Percentiles rank a stretch among this genome's conserved stretches.
Evolutionary conservation across 2,329 filamentous ascomycete species (phyloP).

Genomic region (Fonsecaea pedrosoi): DNA sequence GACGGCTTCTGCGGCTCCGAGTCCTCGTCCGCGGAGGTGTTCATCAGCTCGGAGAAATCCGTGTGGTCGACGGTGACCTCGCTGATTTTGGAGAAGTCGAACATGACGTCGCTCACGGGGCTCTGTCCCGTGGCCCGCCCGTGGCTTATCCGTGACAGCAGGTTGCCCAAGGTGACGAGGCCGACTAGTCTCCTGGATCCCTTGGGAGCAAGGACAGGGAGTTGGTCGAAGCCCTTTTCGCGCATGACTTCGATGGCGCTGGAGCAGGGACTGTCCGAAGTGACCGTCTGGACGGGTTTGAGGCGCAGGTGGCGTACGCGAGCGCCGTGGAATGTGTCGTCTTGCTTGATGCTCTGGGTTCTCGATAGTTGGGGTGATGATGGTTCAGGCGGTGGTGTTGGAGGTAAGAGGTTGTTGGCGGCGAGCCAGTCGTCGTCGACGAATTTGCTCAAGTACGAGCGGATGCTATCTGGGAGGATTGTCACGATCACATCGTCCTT

Average conservation of each 20-base stretch:
- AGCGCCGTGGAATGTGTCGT: constrained; percentile 76
- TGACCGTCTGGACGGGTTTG: constrained; percentile 90
- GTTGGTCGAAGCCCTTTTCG: constrained; percentile 96
- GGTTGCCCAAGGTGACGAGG: constrained; percentile 91
- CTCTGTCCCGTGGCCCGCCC: constrained; percentile 77
- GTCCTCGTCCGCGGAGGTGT: constrained; percentile 32
- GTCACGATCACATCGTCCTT: constrained; percentile 90
- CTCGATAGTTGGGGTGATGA: constrained; percentile 46
- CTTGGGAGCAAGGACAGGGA: constrained; percentile 79
- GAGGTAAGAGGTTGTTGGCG: constrained; percentile 87
- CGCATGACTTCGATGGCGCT: constrained; percentile 98
- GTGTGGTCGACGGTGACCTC: constrained; percentile 91
- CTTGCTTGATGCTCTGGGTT: constrained; percentile 48
- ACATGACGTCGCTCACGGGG: constrained; percentile 89
- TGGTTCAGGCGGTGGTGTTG: constrained; percentile 57
- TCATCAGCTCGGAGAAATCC: constrained; percentile 56
- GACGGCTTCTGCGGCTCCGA: constrained; percentile 17
- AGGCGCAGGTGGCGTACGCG: constrained; percentile 84
- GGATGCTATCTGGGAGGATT: constrained; percentile 91
- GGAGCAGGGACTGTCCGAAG: constrained; percentile 72
- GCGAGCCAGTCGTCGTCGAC: constrained; percentile 99
- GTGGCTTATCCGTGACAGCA: constrained; percentile 86
- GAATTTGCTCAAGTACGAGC: constrained; percentile 98
- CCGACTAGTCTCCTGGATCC: constrained; percentile 76
- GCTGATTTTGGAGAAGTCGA: constrained; percentile 85